Conservation (phyloP, 2,329 filamentous ascomycete genomes). For the Colletotrichum sp. region DNA sequence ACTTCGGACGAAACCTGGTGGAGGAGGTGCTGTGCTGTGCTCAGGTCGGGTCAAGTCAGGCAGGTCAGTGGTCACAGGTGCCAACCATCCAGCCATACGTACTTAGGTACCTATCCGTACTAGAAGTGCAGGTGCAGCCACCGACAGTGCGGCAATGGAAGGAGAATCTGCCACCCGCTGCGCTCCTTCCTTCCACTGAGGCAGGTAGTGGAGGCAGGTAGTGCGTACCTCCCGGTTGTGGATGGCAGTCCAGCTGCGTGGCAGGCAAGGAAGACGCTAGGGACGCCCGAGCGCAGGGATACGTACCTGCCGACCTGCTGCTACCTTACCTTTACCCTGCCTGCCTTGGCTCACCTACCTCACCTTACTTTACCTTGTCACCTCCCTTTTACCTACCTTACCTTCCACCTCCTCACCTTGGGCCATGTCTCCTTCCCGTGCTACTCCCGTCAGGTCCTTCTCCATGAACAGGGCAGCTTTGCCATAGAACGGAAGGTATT, state of each 20-base stretch:
- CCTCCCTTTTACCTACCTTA: background rate
- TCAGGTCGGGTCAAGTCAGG: background rate
- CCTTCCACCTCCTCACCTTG: background rate
- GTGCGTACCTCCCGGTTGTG: background rate
- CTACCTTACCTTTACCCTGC: background rate
- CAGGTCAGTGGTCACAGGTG: background rate
- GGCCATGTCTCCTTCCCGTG: background rate
- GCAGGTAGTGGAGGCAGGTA: background rate
- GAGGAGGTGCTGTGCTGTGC: constrained; percentile 6
- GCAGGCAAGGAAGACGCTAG: background rate
- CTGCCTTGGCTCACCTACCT: background rate
- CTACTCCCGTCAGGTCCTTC: background rate
- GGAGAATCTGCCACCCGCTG: background rate
- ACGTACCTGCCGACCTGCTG: background rate
- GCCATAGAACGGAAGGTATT: background rate
- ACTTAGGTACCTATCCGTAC: background rate
- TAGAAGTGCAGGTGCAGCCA: too few relatives aligned
- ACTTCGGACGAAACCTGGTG: constrained; percentile 21
- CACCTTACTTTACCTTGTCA: background rate
- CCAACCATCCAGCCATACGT: background rate
- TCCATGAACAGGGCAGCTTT: background rate
- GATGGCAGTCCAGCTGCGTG: background rate
- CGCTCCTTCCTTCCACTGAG: background rate
- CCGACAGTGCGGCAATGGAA: background rate
- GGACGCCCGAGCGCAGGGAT: background rate